Evolutionary conservation across 2,329 filamentous ascomycete species (phyloP), one percentile per base, ranked within the genome.

Genomic region (Lecanicillium sp.): DNA sequence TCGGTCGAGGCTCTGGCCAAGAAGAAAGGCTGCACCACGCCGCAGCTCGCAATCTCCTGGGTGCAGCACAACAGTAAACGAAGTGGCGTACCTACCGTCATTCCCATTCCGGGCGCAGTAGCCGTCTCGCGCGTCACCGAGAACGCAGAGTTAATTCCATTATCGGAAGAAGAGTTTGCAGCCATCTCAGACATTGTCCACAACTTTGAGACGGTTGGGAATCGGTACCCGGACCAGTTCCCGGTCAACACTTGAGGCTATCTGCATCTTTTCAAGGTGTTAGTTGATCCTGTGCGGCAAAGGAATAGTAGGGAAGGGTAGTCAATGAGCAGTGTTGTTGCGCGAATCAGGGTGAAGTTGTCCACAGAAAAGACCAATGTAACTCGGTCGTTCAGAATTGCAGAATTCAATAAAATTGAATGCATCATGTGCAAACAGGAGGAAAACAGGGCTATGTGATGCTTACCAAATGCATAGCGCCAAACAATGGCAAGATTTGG

Each of bases 1-100:
- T 65, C 75, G 41, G 58, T 87, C 11, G 62, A 77, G 52, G 61
- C 61, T 17, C 51, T 87, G 28, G 81, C 82, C 2, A 53, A 63
- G 48, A 65, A 67, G 49, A 85, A 82, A 60, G 68, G 69, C 1
- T 72, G 68, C 52, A 83, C 77, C 0, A 54, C 74, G 3, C 72
- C 71, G 2, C 82, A 87, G 58, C 64, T 87, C 15, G 82, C 81
- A 5, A 64, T 88, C 35, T 71, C 67, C 27, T 88, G 84, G 81
- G 62, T 77, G 7, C 53, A 64, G 36, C 57, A 65, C 3, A 61
- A 78, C 25, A 71, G 66, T 39, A 60, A 60, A 38, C 63, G 62
- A 22, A 64, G 71, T 6, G 77, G 72, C 13, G 63, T 74, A 60
- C 72, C 73, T 9, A 56, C 52, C 12, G 72, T 84, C 47, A 73